A percentile compares a stretch with the other conserved stretches of the same genome.
Evolutionary conservation across 164 flowering plant genomes (phyloP).

Genomic region (Kalanchoe fedtschenkoi): DNA sequence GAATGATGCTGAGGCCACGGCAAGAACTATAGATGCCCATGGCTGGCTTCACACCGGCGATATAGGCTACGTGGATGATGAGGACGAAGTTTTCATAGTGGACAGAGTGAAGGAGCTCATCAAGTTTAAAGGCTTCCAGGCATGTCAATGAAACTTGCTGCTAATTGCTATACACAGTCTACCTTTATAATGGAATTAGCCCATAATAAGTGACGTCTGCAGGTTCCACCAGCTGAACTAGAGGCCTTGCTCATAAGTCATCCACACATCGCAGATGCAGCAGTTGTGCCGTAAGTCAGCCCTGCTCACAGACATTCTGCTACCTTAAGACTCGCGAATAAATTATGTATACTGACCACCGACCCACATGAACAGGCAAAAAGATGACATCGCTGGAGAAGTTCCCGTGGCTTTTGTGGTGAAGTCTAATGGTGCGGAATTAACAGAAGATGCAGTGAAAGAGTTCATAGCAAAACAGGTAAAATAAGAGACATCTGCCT

Average conservation of each 20-base stretch:
- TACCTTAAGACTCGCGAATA: not conserved
- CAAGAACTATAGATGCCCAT: constrained; percentile 47
- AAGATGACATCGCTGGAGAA: constrained; percentile 67
- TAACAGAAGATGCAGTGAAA: constrained; percentile 56
- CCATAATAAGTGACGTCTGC: not conserved
- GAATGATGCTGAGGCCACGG: constrained; percentile 56
- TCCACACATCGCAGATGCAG: constrained; percentile 67
- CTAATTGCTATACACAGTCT: not conserved
- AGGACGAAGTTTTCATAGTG: constrained; percentile 67
- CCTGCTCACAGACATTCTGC: not conserved
- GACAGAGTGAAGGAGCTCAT: constrained; percentile 81
- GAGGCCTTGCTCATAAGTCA: constrained; percentile 65
- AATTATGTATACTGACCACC: not conserved
- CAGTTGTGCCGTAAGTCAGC: constrained; percentile 72
- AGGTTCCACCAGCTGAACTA: constrained; percentile 91
- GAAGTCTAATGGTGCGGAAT: constrained; percentile 34
- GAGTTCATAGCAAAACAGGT: constrained; percentile 71
- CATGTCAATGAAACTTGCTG: constrained; percentile 3
- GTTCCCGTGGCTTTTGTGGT: constrained; percentile 87
- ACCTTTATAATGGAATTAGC: not conserved
- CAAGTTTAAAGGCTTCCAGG: constrained; percentile 85
- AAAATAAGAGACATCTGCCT: not conserved
- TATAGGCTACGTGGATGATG: constrained; percentile 70
- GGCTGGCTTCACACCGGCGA: constrained; percentile 96
- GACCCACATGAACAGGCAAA: constrained; percentile 31